Percentiles rank a stretch among this genome's conserved stretches.
Evolutionary conservation across 1,284 basidiomycete species (phyloP).

Genomic region (Uromyces viciae-fabae): DNA sequence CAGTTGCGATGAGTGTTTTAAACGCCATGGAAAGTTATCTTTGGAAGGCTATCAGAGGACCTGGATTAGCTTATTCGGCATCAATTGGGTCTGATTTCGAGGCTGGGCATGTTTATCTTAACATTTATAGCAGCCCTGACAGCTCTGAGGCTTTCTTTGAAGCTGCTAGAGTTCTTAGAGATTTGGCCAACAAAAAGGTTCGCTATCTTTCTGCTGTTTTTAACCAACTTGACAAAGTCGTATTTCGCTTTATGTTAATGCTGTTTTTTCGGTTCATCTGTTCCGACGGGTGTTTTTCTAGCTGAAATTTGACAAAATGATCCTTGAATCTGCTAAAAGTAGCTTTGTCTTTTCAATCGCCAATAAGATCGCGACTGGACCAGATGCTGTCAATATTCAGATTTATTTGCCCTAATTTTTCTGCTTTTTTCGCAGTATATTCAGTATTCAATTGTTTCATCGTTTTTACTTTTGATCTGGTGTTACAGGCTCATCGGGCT

Average conservation of each 20-base stretch:
- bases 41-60: slow-evolving; percentile 78
- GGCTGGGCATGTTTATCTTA: slow-evolving; percentile 64
- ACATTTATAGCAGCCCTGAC: slow-evolving; percentile 69
- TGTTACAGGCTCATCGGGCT: slow-evolving; percentile 66
- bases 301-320: slow-evolving; percentile 76
- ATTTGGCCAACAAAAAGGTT: slow-evolving; percentile 52
- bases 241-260: neutral
- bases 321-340: slow-evolving; percentile 85
- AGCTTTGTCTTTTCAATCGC: slow-evolving; percentile 81
- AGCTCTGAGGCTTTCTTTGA: slow-evolving; percentile 77
- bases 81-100: slow-evolving; percentile 74
- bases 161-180: slow-evolving; percentile 60
- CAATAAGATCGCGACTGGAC: slow-evolving; percentile 74
- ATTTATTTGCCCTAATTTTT: neutral
- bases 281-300: too few species aligned
- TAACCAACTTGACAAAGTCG: neutral
- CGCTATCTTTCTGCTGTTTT: neutral
- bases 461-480: neutral
- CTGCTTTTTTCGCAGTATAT: neutral
- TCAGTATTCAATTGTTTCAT: neutral
- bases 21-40: slow-evolving; percentile 93
- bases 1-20: slow-evolving; percentile 78
- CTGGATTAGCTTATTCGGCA: slow-evolving; percentile 90
- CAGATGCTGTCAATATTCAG: slow-evolving; percentile 65
- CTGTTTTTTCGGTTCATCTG: neutral